Evolutionary conservation across 176 grass and related monocot species (phyloP).

Genomic region (Cenchrus fungigraminus): DNA sequence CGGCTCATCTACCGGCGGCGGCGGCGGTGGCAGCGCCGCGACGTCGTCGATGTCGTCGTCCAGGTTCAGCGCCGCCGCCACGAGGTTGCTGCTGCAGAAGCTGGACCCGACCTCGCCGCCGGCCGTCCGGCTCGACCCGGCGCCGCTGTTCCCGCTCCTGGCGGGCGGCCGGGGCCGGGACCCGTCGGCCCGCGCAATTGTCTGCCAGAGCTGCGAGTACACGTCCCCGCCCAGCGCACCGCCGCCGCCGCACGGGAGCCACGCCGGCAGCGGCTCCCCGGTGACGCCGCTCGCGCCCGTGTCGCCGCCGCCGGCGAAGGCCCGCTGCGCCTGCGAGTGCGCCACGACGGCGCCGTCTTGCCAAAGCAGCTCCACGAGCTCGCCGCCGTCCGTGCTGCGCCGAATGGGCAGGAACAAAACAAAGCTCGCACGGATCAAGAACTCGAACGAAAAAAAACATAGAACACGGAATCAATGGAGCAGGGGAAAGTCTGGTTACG

Average conservation of each 20-base stretch:
- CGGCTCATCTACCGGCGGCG: neutral
- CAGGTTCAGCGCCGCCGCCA: slow-evolving; percentile 6
- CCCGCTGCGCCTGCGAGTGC: slow-evolving; percentile 63
- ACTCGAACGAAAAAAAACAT: neutral
- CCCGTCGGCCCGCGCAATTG: slow-evolving; percentile 45
- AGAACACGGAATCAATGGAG: slow-evolving; percentile 15
- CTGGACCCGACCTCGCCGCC: slow-evolving; percentile 45
- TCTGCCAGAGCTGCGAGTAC: slow-evolving; percentile 72
- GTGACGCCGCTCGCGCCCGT: slow-evolving; percentile 47
- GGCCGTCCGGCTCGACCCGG: slow-evolving; percentile 8
- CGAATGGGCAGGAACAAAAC: neutral
- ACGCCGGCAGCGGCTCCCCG: slow-evolving; percentile 44
- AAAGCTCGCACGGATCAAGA: neutral
- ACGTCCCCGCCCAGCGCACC: slow-evolving; percentile 58
- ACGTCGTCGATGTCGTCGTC: slow-evolving; percentile 33
- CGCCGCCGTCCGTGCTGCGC: slow-evolving; percentile 62
- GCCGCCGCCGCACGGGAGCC: slow-evolving; percentile 53
- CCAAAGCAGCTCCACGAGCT: slow-evolving; percentile 86
- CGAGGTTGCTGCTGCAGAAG: slow-evolving; percentile 59
- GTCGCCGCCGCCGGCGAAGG: neutral
- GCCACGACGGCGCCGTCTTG: slow-evolving; percentile 67
- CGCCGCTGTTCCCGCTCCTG: slow-evolving; percentile 37
- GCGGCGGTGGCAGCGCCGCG: neutral
- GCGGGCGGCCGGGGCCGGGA: neutral
- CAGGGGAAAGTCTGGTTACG: slow-evolving; percentile 26